Percentiles rank a stretch among this genome's conserved stretches.
These are phyloP conservation scores for Pseudophaeomoniella oleicola DNA, from an alignment of 2,329 filamentous ascomycete species.

Conservation along the genomic window DNA sequence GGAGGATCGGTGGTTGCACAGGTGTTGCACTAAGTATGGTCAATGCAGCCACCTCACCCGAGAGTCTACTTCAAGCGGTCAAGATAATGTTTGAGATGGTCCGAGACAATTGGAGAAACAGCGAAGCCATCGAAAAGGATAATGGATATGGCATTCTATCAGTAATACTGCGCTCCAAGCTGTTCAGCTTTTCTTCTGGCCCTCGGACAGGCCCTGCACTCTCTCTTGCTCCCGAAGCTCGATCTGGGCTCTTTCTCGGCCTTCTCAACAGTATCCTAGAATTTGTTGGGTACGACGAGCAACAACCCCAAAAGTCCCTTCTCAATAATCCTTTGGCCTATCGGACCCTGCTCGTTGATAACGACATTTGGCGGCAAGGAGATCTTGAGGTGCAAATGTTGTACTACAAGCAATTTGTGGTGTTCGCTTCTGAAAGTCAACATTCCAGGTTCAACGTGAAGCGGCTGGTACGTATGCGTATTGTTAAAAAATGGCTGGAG, in stretches of 20 bases:
- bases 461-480: conserved; percentile 75
- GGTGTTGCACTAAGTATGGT: conserved; percentile 73
- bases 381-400: conserved; percentile 64
- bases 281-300: conserved; percentile 78
- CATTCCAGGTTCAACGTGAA: conserved; percentile 85
- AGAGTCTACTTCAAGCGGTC: conserved; percentile 61
- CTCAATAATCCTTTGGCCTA: conserved; percentile 95
- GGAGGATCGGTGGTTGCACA: conserved; percentile 84
- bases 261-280: conserved; percentile 63
- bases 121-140: conserved; percentile 92
- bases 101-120: conserved; percentile 88
- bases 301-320: conserved; percentile 70
- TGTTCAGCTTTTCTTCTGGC: conserved; percentile 20
- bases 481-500: conserved; percentile 79
- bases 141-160: conserved; percentile 85
- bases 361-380: conserved; percentile 81
- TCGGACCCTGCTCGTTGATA: conserved; percentile 76
- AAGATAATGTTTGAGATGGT: conserved; percentile 77
- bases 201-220: conserved; percentile 28
- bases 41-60: conserved; percentile 55
- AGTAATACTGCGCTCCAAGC: conserved; percentile 68
- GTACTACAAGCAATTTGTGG: conserved; percentile 85
- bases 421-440: conserved; percentile 80
- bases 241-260: conserved; percentile 36
- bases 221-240: conserved; percentile 35